A percentile compares a stretch with the other conserved stretches of the same genome.
Evolutionary conservation across 495 filamentous ascomycete genomes (phyloP).

Genomic region (Aspergillus kassunensis): DNA sequence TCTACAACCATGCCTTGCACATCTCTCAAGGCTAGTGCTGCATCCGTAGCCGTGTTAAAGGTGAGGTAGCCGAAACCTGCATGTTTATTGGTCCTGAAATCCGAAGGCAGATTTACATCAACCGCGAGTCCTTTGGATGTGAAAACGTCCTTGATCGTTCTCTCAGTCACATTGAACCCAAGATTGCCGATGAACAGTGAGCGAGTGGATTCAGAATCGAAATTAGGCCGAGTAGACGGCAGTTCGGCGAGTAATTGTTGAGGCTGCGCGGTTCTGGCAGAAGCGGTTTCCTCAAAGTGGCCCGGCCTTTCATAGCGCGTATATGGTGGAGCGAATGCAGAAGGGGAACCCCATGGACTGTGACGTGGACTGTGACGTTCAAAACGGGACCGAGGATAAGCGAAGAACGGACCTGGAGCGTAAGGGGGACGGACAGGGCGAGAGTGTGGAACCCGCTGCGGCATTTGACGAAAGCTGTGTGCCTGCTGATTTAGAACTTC

Average conservation of each 20-base stretch:
- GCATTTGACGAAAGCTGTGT: not conserved
- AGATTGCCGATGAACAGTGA: constrained; percentile 89
- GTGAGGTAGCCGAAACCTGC: constrained; percentile 93
- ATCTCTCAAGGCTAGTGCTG: constrained; percentile 67
- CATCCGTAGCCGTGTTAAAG: constrained; percentile 72
- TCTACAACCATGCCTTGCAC: constrained; percentile 73
- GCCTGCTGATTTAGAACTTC: not conserved
- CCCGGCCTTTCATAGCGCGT: too few species aligned
- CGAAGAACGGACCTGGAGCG: not conserved
- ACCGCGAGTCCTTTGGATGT: constrained; percentile 65
- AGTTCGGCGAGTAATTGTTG: not conserved
- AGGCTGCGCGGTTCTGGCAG: too few species aligned
- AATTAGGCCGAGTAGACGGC: not conserved
- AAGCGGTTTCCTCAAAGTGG: too few species aligned
- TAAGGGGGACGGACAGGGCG: not conserved
- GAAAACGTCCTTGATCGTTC: constrained; percentile 70
- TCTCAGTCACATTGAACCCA: constrained; percentile 73
- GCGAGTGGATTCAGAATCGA: constrained; percentile 59
- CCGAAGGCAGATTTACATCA: constrained; percentile 79
- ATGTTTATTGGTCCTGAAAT: constrained; percentile 69
- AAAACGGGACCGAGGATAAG: not conserved
- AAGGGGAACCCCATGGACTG: too few species aligned
- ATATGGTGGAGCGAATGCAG: too few species aligned
- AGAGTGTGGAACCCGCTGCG: not conserved
- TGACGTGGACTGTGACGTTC: too few species aligned